Base-by-base conservation (phyloP, 192 early-diverging fungal species). In the Jimgerdemannia flammicorona region DNA sequence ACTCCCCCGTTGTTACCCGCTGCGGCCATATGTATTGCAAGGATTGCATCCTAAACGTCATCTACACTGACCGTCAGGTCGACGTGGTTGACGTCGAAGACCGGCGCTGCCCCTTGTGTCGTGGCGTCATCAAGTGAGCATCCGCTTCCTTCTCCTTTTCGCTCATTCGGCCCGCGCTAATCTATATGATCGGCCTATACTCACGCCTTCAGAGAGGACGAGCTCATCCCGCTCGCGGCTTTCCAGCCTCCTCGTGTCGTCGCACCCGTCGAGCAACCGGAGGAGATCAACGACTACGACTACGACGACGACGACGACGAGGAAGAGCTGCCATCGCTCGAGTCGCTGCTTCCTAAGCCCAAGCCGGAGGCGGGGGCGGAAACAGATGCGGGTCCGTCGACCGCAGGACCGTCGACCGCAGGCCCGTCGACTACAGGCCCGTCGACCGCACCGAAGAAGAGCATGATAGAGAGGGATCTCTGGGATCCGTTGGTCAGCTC, bases 11-110 rank as follows among this genome's bases (percentile, higher is more conserved):
- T 3, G 79, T 81, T 9, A 44, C 78, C 0, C 66, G 59, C 1
- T 86, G 85, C 54, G 85, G 85, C 4, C 84, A 86, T 73, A 77
- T 82, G 3, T 74, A 83, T 43, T 86, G 85, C 49, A 66, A 73
- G 66, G 85, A 86, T 73, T 86, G 85, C 65, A 68, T 68, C 40
- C 6, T 68, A 68, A 68, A 41, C 67, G 67, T 20, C 8, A 68
- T 41, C 67, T 18, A 68, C 19, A 10, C 40, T 6, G 40, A 40
- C 19, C 67, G 67, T 0, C 49, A 59, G 49, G 14, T 59, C 8
- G 49, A 59, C 49, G 49, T 59, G 49, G 14, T 41, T 41, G 67
- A 68, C 9, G 40, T 40, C 6, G 67, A 68, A 14, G 29, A 41
- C 67, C 7, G 19, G 67, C 19, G 18, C 18, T 68, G 67, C 40